Base-by-base conservation (phyloP, 225 moss, liverwort and hornwort genomes). In the Physcomitrellopsis africana region DNA sequence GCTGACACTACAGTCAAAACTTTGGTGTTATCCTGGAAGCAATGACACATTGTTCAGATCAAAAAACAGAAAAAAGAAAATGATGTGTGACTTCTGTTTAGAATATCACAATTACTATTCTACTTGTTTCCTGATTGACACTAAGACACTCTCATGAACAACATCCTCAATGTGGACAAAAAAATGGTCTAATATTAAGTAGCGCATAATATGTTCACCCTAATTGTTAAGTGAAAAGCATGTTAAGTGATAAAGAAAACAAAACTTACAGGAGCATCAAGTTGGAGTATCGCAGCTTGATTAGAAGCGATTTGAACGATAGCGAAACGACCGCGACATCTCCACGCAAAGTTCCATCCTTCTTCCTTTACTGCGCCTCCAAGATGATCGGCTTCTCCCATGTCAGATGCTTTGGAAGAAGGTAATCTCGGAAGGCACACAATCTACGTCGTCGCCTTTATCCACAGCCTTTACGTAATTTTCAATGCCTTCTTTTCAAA, bases 221-320 rank as follows among this genome's bases (percentile, higher is more conserved):
- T 15, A 18, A 20, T 52, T 17, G 0, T 27, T 9, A 8, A 32
- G 0, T 22, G 56, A 1, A 13, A 18, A 65, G 7, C 7, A 1
- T 2, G 14, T 65, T 49, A n/a, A n/a, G n/a, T 10, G 13, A 6
- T 32, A 56, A 12, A 27, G 67, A 16, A 10, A n/a, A 13, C 9
- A 24, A 24, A 23, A 11, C 74, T 69, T 51, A 82, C 82, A 43
- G 57, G 75, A 76, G 76, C 71, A 14, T 86, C 74, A 19, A 91
- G 75, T 57, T 91, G 86, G 11, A 86, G 80, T 58, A 91, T 84
- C 61, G 84, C 91, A 18, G 79, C 94, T 75, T 94, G 92, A 60
- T 78, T 83, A 0, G 82, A 61, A 37, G 89, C 85, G 67, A 94
- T 72, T 68, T 96, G 94, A 55, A 89, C 81, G 48, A 94, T 80